These are phyloP conservation scores for Camptophora hylomeconis DNA, from an alignment of 2,329 filamentous ascomycete species.

Conservation along the genomic window DNA sequence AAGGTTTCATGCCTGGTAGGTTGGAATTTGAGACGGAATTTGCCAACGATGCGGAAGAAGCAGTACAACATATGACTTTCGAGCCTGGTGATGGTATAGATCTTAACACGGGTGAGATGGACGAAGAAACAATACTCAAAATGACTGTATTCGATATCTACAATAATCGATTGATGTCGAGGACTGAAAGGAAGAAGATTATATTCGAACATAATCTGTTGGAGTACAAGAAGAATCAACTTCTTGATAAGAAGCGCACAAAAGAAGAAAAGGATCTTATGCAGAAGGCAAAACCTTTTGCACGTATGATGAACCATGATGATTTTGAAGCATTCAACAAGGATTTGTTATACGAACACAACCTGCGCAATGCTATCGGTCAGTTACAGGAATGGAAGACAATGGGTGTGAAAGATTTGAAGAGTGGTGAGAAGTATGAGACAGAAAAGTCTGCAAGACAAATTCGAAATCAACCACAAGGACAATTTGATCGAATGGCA, in stretches of 20 bases:
- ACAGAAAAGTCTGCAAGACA: conserved; percentile 67
- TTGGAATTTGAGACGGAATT: conserved; percentile 97
- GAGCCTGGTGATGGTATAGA: conserved; percentile 91
- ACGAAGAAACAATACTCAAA: conserved; percentile 95
- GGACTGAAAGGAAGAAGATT: conserved; percentile 89
- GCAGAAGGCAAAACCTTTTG: conserved; percentile 91
- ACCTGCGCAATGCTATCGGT: conserved; percentile 73
- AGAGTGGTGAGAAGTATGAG: conserved; percentile 84
- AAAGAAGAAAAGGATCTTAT: conserved; percentile 88
- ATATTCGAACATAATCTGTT: conserved; percentile 91
- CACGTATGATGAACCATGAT: conserved; percentile 85
- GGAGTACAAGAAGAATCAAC: conserved; percentile 84
- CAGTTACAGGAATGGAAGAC: conserved; percentile 92
- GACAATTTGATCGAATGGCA: conserved; percentile 74
- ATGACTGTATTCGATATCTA: conserved; percentile 98
- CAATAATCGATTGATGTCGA: conserved; percentile 77
- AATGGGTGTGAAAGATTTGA: conserved; percentile 70
- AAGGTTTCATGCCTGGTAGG: conserved; percentile 96
- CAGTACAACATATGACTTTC: conserved; percentile 96
- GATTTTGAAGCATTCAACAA: conserved; percentile 81
- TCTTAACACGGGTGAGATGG: conserved; percentile 66
- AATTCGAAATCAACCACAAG: conserved; percentile 53
- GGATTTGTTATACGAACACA: conserved; percentile 79
- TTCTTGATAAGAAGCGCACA: conserved; percentile 82
- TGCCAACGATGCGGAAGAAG: conserved; percentile 94